phyloP scores from a whole-genome alignment of 2,329 filamentous ascomycete species.

The Fusarium sublunatum region DNA sequence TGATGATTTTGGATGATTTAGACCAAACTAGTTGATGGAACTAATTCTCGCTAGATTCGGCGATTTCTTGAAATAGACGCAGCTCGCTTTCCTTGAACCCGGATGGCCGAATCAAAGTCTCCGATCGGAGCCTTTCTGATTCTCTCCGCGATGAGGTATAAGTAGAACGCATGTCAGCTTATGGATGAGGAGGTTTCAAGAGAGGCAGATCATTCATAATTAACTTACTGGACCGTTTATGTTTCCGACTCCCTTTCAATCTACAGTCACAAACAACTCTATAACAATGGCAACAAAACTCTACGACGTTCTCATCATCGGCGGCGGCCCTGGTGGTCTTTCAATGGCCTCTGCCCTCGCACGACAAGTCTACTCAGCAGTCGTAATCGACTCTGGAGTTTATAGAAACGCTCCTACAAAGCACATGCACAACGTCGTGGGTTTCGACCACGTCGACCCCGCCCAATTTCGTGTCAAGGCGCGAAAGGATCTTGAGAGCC shows the following conservation, averaged over 20 bases:
- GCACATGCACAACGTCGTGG: slow-evolving; percentile 61
- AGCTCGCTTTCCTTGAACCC: neutral
- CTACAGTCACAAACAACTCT: fast-evolving
- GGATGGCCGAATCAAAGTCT: slow-evolving; percentile 31
- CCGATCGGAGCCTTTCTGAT: slow-evolving; percentile 40
- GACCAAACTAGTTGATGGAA: neutral
- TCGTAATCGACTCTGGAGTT: slow-evolving; percentile 62
- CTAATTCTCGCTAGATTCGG: neutral
- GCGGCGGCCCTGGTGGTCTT: slow-evolving; percentile 64
- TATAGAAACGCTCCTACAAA: slow-evolving; percentile 62
- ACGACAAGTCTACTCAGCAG: slow-evolving; percentile 59
- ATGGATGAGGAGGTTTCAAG: neutral
- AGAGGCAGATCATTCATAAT: neutral
- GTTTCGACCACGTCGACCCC: slow-evolving; percentile 54
- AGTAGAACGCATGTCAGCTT: slow-evolving; percentile 3
- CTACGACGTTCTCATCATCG: slow-evolving; percentile 65
- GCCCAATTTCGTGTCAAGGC: slow-evolving; percentile 51
- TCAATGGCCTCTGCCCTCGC: slow-evolving; percentile 59
- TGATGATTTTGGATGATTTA: no score
- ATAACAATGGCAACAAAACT: slow-evolving; percentile 34
- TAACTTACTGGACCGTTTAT: no score
- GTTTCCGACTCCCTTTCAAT: no score
- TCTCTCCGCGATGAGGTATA: slow-evolving; percentile 22
- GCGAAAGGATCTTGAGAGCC: slow-evolving; percentile 48
- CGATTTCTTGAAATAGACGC: neutral